Conservation (phyloP, 345 rosid species). For the Eucalyptus albens region DNA sequence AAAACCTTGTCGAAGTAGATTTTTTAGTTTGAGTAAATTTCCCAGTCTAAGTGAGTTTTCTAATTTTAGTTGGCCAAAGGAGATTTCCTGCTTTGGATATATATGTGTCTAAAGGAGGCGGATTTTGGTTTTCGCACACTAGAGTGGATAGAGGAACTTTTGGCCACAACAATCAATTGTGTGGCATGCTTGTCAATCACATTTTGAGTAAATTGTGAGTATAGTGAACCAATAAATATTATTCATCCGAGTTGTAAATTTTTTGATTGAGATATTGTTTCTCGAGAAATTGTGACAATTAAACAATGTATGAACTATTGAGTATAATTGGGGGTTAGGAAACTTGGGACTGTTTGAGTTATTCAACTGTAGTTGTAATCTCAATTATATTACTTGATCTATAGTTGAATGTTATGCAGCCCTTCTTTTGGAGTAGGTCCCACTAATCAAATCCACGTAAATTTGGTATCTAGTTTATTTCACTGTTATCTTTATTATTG, state of each 20-base stretch:
- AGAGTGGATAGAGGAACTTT: neutral
- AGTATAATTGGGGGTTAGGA: neutral
- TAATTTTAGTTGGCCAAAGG: neutral
- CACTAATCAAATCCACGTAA: neutral
- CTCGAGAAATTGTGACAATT: neutral
- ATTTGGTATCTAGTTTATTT: no score
- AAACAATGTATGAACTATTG: neutral
- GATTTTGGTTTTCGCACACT: neutral
- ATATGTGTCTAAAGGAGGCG: neutral
- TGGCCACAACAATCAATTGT: neutral
- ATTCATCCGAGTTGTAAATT: no score
- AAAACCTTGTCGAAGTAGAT: neutral
- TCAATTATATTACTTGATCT: neutral
- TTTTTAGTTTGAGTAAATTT: neutral
- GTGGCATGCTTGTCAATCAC: neutral
- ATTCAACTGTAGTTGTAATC: neutral
- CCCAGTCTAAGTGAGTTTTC: neutral
- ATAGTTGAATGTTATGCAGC: neutral
- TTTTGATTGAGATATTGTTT: neutral
- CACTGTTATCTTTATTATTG: neutral
- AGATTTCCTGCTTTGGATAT: neutral
- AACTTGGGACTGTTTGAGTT: neutral
- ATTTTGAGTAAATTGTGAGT: no score
- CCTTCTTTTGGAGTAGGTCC: neutral
- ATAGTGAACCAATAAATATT: neutral